These are phyloP conservation scores for Phytophthora capsici DNA, from an alignment of 352 stramenopile species.

Conservation along the genomic window DNA sequence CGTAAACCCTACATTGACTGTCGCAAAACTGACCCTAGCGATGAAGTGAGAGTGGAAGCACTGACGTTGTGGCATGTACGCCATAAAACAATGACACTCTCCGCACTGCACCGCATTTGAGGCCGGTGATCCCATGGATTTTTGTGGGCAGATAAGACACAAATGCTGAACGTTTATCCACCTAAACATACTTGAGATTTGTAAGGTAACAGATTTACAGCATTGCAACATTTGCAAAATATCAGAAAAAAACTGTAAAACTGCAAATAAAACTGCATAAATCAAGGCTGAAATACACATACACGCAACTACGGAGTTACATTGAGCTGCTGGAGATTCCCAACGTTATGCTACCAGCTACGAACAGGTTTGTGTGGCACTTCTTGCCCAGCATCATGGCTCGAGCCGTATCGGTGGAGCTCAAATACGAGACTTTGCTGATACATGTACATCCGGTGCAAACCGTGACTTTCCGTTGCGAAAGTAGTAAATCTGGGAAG, in stretches of 20 bases:
- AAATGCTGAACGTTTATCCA: neutral
- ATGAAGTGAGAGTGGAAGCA: neutral
- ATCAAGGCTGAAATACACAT: neutral
- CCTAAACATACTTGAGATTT: neutral
- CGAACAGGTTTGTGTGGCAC: neutral
- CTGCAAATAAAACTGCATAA: neutral
- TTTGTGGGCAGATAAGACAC: conserved; percentile 6
- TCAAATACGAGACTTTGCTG: conserved; percentile 1
- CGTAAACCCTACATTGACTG: conserved; percentile 1
- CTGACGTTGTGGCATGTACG: conserved; percentile 9
- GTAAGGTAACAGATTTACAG: neutral
- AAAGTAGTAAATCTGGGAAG: conserved; percentile 30
- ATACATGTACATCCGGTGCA: conserved; percentile 37
- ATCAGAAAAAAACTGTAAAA: neutral
- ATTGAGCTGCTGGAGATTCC: neutral
- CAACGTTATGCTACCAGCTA: neutral
- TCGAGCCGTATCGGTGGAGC: conserved; percentile 10
- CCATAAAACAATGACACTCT: conserved; percentile 35
- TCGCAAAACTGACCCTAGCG: conserved; percentile 4
- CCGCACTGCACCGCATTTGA: conserved; percentile 30
- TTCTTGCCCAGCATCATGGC: conserved; percentile 13
- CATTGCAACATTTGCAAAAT: neutral
- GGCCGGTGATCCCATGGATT: conserved; percentile 26
- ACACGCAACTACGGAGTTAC: neutral
- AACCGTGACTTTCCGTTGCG: conserved; percentile 32